These are phyloP conservation scores for Zygotorulaspora chibaensis DNA, from an alignment of 805 yeast species.

Conservation along the genomic window DNA sequence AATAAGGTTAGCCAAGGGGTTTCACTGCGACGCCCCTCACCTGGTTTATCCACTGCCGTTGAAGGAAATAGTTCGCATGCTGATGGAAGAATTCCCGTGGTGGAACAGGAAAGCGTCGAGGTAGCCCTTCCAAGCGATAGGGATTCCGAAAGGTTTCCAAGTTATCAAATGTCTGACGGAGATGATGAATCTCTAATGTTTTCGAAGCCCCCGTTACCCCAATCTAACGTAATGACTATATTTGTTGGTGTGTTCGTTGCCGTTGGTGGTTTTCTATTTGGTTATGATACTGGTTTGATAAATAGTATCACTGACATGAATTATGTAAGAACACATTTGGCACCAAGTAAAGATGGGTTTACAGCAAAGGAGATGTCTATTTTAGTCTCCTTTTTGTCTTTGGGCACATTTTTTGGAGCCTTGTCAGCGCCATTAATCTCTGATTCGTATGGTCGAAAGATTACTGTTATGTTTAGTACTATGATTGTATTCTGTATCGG, in stretches of 20 bases:
- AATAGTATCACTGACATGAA: constrained; percentile 76
- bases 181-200: constrained; percentile 25
- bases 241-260: constrained; percentile 79
- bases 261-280: constrained; percentile 85
- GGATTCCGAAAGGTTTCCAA: constrained; percentile 3
- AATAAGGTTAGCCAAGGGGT: constrained; percentile 10
- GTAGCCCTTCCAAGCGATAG: background rate
- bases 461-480: constrained; percentile 57
- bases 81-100: background rate
- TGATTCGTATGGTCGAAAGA: constrained; percentile 69
- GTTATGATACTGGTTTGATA: constrained; percentile 85
- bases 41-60: constrained; percentile 1
- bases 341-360: constrained; percentile 45
- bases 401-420: constrained; percentile 77
- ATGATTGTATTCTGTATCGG: constrained; percentile 67
- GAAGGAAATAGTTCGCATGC: constrained; percentile 2
- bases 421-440: constrained; percentile 55
- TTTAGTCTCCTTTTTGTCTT: constrained; percentile 70
- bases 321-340: constrained; percentile 55
- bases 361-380: constrained; percentile 62
- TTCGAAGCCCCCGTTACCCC: constrained; percentile 34
- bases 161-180: constrained; percentile 7
- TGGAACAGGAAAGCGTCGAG: background rate
- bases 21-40: constrained; percentile 12
- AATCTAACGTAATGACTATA: constrained; percentile 60